phyloP scores from a whole-genome alignment of 2,329 filamentous ascomycete genomes.

The Ilyonectria destructans region DNA sequence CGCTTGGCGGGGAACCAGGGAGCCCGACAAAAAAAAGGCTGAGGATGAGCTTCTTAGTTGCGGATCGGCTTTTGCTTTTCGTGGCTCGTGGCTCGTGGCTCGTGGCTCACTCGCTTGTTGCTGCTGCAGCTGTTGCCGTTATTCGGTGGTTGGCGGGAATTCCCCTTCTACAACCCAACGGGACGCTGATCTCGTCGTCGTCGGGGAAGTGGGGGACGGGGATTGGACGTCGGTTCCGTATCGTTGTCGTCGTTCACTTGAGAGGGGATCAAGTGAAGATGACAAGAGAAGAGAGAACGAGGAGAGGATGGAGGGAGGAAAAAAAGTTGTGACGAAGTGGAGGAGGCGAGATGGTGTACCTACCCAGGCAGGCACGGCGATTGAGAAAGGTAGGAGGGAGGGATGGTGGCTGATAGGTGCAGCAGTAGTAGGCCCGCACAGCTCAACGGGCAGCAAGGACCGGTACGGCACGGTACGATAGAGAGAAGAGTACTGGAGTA shows the following conservation, averaged over 20 bases:
- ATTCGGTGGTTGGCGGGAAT: slow-evolving; percentile 23
- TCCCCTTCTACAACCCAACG: slow-evolving; percentile 26
- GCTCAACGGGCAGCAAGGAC: slow-evolving; percentile 20
- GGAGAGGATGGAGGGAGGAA: slow-evolving; percentile 19
- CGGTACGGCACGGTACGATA: slow-evolving; percentile 27
- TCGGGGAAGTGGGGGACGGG: slow-evolving; percentile 20
- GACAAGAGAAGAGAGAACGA: slow-evolving; percentile 32
- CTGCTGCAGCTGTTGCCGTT: slow-evolving; percentile 23
- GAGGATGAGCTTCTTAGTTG: slow-evolving; percentile 11
- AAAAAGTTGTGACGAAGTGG: slow-evolving; percentile 20
- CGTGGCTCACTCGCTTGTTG: slow-evolving; percentile 7
- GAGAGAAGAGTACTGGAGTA: background rate
- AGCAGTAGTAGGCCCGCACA: slow-evolving; percentile 32
- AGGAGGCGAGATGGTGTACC: slow-evolving; percentile 37
- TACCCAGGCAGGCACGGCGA: slow-evolving; percentile 33
- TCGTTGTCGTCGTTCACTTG: slow-evolving; percentile 43
- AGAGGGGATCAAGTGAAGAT: slow-evolving; percentile 37
- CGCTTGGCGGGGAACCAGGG: slow-evolving; percentile 38
- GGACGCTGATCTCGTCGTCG: slow-evolving; percentile 27
- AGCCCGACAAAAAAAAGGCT: slow-evolving; percentile 21
- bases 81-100: slow-evolving; percentile 20
- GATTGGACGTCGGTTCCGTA: slow-evolving; percentile 24
- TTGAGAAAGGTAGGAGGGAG: slow-evolving; percentile 32
- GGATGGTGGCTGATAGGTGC: slow-evolving; percentile 34
- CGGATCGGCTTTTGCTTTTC: slow-evolving; percentile 10